Evolutionary conservation across 2,329 filamentous ascomycete species (phyloP).

Genomic region (Colletotrichum echinochloae): DNA sequence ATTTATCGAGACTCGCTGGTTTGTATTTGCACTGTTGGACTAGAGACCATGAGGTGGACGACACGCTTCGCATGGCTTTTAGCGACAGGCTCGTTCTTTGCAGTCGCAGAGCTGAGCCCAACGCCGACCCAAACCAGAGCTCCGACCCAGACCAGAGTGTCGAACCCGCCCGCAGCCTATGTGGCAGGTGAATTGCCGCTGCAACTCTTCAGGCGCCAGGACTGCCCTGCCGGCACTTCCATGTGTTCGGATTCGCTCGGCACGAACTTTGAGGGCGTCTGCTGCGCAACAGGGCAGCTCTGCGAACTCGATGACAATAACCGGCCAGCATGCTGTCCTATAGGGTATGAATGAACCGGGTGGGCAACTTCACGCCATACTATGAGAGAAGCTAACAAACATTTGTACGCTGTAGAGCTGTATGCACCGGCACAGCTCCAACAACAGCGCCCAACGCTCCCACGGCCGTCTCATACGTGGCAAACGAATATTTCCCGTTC

Average conservation of each 20-base stretch:
- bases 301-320: constrained; percentile 63
- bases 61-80: neutral
- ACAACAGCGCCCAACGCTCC: constrained; percentile 52
- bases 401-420: constrained; percentile 52
- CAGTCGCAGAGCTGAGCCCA: constrained; percentile 8
- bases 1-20: neutral
- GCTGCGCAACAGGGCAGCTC: constrained; percentile 63
- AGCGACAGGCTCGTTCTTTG: neutral
- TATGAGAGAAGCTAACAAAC: constrained; percentile 7
- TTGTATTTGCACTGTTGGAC: neutral
- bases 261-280: constrained; percentile 59
- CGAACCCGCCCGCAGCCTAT: constrained; percentile 15
- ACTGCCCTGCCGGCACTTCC: constrained; percentile 63
- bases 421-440: constrained; percentile 69
- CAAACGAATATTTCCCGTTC: constrained; percentile 70
- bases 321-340: constrained; percentile 66
- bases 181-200: constrained; percentile 12
- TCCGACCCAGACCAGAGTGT: constrained; percentile 2
- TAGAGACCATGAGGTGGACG: constrained; percentile 22
- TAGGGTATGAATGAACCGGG: constrained; percentile 54
- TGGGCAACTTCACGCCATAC: neutral
- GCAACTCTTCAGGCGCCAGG: constrained; percentile 41
- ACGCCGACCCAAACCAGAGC: constrained; percentile 17
- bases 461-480: constrained; percentile 62
- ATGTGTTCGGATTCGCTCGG: constrained; percentile 62